Base-by-base conservation (phyloP, 768 basidiomycete species). In the Termitomyces sp. region DNA sequence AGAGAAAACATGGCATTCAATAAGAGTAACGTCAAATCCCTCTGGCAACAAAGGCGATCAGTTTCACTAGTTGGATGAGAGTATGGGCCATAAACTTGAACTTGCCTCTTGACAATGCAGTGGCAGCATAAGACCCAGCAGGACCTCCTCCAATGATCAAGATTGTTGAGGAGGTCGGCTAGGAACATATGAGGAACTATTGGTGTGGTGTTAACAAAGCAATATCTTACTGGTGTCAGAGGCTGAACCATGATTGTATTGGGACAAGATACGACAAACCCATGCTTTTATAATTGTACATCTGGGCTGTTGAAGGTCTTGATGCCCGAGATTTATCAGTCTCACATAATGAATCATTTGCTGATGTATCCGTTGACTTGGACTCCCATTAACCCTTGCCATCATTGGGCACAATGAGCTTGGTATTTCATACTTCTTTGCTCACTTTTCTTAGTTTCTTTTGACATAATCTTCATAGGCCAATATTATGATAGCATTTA, bases 11-110 rank as follows among this genome's bases (percentile, higher is more conserved):
- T 65, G 69, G 8, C 72, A 68, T 58, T 82, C 80, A 7, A 80
- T 58, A 19, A 80, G 63, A 31, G 80, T 77, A 25, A 86, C 86
- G 45, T 82, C 75, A 48, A 82, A 62, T 2, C 83, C 58, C 53
- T 54, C 58, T 59, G 41, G 67, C 69, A 21, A 76, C 73, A 14
- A 31, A 9, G 12, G 32, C 19, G 6, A 32, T 40, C n/a, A 40
- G 7, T 4, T 21, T 11, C 8, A 9, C n/a, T 10, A 34, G n/a
- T 25, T 17, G 4, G 12, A 19, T 16, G 14, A 29, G 12, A 37
- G 19, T 31, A 43, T 9, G n/a, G 29, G 73, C 62, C 52, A 77
- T 63, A 4, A 19, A 38, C 51, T 74, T 73, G 54, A 19, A 38
- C 51, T 74, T 73, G 54, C 78, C 77, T 37, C 77, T 68, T 7